Conservation (phyloP, 192 early-diverging fungal species). For the Backusella westeae region DNA sequence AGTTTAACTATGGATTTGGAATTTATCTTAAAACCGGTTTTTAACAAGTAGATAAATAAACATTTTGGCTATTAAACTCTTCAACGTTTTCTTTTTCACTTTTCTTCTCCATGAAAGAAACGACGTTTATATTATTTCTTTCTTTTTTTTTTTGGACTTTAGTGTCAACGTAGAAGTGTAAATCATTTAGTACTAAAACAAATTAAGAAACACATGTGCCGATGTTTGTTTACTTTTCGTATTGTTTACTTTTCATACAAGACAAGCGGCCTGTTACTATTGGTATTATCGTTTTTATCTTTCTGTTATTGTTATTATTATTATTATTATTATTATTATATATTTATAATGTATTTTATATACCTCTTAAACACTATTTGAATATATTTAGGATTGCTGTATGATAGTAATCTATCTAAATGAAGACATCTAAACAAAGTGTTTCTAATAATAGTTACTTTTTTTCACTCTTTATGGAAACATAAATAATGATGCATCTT, state of each 20-base stretch:
- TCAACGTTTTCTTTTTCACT: background rate
- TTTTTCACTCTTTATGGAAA: background rate
- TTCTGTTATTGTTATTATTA: background rate
- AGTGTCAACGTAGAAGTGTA: background rate
- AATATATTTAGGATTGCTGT: background rate
- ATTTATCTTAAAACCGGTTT: too few species aligned
- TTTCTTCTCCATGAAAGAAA: background rate
- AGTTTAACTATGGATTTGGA: too few species aligned
- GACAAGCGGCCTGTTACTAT: background rate
- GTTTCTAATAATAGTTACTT: background rate
- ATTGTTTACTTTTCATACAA: background rate
- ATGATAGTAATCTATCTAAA: background rate
- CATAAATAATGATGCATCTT: background rate
- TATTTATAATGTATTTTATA: background rate
- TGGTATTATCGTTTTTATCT: background rate
- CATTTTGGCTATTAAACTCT: too few species aligned
- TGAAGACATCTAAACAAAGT: background rate
- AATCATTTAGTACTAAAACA: background rate
- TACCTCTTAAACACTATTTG: background rate
- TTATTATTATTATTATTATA: background rate
- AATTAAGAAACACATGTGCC: conserved; percentile 1
- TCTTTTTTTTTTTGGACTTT: background rate
- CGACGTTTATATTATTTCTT: background rate
- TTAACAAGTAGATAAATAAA: too few species aligned
- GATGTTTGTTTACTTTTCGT: background rate